Percentiles rank a stretch among this genome's conserved stretches.
phyloP scores from a whole-genome alignment of 2,329 filamentous ascomycete genomes.

The Exutisphaerella laricina region DNA sequence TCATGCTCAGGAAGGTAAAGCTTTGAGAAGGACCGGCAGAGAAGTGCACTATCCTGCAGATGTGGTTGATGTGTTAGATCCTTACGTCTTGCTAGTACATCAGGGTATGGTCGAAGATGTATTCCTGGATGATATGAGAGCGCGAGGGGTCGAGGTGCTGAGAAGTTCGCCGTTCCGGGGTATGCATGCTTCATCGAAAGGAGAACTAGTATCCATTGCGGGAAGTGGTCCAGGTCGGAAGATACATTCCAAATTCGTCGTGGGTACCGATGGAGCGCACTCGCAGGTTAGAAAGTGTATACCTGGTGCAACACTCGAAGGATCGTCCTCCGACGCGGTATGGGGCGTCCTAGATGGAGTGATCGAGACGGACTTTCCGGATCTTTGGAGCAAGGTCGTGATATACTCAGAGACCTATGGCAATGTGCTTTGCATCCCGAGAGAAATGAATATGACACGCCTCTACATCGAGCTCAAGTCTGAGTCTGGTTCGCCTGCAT shows the following conservation, averaged over 20 bases:
- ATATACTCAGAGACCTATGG: constrained; percentile 62
- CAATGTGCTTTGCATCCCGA: constrained; percentile 67
- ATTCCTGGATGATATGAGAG: constrained; percentile 63
- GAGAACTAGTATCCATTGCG: constrained; percentile 36
- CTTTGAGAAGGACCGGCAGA: constrained; percentile 57
- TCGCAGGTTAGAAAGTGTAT: constrained; percentile 64
- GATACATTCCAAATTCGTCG: constrained; percentile 57
- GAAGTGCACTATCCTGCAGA: constrained; percentile 63
- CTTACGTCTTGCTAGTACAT: constrained; percentile 54
- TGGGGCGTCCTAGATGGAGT: constrained; percentile 71
- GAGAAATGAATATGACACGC: constrained; percentile 67
- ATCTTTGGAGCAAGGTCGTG: constrained; percentile 68
- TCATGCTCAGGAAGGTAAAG: constrained; percentile 31
- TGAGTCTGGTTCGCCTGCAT: constrained; percentile 30
- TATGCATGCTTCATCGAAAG: constrained; percentile 47
- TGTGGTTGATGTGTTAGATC: constrained; percentile 48
- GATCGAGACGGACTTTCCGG: constrained; percentile 66
- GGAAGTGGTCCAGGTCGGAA: constrained; percentile 36
- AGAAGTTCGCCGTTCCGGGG: constrained; percentile 62
- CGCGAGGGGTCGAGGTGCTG: constrained; percentile 57
- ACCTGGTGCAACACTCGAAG: constrained; percentile 44
- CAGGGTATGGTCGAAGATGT: constrained; percentile 71
- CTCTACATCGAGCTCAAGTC: constrained; percentile 47
- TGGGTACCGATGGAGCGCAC: constrained; percentile 69
- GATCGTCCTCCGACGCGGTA: constrained; percentile 50